Evolutionary conservation across 2,329 filamentous ascomycete genomes (phyloP), one percentile per base, ranked within the genome.

Genomic region (Fusarium oligoseptatum): DNA sequence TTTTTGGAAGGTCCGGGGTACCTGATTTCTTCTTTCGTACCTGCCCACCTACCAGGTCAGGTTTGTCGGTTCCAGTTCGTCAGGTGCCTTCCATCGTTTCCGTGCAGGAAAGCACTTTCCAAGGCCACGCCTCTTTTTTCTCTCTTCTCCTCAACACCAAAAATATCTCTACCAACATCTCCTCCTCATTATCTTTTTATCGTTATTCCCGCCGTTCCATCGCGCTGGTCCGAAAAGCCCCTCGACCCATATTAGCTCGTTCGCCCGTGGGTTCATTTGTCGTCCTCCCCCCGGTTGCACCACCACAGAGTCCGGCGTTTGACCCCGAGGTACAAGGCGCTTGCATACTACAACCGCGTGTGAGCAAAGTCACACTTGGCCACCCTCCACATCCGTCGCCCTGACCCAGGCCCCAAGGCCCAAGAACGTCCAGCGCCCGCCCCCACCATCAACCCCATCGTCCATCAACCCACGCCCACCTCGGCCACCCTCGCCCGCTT

Each of bases 401-500:
- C 37, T 60, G 41, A 63, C 22, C 56, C 60, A 60, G 39, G 56
- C 14, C 58, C 14, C 45, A 52, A 58, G 36, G 43, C 17, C 60
- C 63, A 62, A 67, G 57, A 58, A 58, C 43, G 34, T 64, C 52
- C 43, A 70, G 61, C 27, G 56, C 50, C 58, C 61, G 70, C 63
- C 66, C 70, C 66, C 71, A 68, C 67, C 67, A 68, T 66, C 63
- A 65, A 73, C 43, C 65, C 70, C 70, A 73, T 72, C 29, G 60
- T 43, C 69, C 56, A 62, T 55, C 63, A 60, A 64, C 62, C 66
- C 71, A 73, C 75, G 75, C 76, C 75, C 73, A 77, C 77, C 63
- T 75, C 69, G 66, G 66, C 74, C 74, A 64, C 71, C 68, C 74
- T 71, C 77, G 67, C 67, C 72, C 72, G 60, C 72, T 70, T 73